These are phyloP conservation scores for Penicillium sp. DNA, from an alignment of 2,329 filamentous ascomycete genomes.

Conservation along the genomic window DNA sequence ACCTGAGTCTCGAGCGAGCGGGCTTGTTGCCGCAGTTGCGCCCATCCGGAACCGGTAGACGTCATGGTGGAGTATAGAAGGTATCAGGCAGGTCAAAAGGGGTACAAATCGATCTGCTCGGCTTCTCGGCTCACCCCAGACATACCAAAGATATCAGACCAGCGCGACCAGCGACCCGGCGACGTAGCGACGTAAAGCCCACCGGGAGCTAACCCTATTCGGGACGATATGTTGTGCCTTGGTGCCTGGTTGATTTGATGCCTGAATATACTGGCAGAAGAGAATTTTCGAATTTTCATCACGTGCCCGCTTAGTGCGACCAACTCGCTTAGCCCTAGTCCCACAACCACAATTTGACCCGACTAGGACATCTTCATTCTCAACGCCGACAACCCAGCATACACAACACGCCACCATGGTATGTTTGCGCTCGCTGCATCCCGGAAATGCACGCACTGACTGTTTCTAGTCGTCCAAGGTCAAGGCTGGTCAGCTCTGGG, in stretches of 20 bases:
- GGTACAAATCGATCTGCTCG: conserved; percentile 3
- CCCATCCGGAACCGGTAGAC: conserved; percentile 70
- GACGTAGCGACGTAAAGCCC: too few relatives aligned
- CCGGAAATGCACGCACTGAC: conserved; percentile 21
- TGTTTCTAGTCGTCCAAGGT: conserved; percentile 66
- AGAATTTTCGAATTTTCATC: conserved; percentile 13
- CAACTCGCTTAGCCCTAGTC: conserved; percentile 47
- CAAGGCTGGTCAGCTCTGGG: conserved; percentile 96
- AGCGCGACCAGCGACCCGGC: conserved; percentile 2
- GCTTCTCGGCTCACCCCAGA: conserved; percentile 9
- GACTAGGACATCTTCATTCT: conserved; percentile 41
- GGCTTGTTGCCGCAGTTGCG: conserved; percentile 89
- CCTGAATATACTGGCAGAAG: conserved; percentile 5
- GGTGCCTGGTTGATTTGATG: conserved; percentile 3
- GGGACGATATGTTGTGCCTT: conserved; percentile 3
- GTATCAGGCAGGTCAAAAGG: background rate
- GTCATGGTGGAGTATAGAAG: conserved; percentile 45
- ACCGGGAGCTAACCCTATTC: conserved; percentile 15
- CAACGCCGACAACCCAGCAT: conserved; percentile 48
- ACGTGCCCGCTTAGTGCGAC: conserved; percentile 35
- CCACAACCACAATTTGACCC: conserved; percentile 45
- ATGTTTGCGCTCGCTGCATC: conserved; percentile 28
- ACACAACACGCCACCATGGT: conserved; percentile 46
- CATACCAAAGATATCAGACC: conserved; percentile 3
- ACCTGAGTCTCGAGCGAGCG: conserved; percentile 88